Percentiles rank a stretch among this genome's conserved stretches.
Conservation (phyloP, 768 basidiomycete species). For the Kwoniella botswanensis region DNA sequence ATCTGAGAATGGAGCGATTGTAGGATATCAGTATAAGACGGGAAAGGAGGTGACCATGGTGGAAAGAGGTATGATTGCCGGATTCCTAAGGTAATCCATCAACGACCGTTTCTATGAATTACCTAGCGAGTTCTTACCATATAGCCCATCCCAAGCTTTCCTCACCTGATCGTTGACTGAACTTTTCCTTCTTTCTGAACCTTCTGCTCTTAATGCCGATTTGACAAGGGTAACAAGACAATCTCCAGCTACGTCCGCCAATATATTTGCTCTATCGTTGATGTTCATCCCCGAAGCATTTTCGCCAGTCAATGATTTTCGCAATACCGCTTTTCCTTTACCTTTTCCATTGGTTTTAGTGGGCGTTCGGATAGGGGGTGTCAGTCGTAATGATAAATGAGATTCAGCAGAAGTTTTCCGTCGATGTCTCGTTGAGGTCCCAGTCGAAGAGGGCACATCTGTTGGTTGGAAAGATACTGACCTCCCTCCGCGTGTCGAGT, state of each 20-base stretch:
- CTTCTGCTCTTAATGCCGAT: constrained; percentile 7
- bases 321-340: constrained; percentile 1
- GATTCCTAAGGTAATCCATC: constrained; percentile 16
- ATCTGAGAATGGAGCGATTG: constrained; percentile 23
- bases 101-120: neutral
- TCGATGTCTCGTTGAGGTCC: constrained; percentile 3
- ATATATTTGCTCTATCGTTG: constrained; percentile 32
- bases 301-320: constrained; percentile 13
- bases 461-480: constrained; percentile 25
- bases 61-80: constrained; percentile 41
- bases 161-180: constrained; percentile 17
- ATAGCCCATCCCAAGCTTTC: constrained; percentile 31
- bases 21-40: constrained; percentile 23
- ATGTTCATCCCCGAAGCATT: constrained; percentile 29
- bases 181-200: constrained; percentile 9
- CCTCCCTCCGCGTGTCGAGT: neutral
- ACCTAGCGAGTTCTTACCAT: constrained; percentile 10
- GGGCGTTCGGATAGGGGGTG: constrained; percentile 9
- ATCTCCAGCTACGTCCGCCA: constrained; percentile 41
- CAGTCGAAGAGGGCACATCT: neutral
- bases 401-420: constrained; percentile 15
- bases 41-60: constrained; percentile 29
- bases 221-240: constrained; percentile 35
- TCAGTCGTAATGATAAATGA: constrained; percentile 14
- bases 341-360: neutral